phyloP scores from a whole-genome alignment of 257 asterid genomes.

The Fraxinus americana region DNA sequence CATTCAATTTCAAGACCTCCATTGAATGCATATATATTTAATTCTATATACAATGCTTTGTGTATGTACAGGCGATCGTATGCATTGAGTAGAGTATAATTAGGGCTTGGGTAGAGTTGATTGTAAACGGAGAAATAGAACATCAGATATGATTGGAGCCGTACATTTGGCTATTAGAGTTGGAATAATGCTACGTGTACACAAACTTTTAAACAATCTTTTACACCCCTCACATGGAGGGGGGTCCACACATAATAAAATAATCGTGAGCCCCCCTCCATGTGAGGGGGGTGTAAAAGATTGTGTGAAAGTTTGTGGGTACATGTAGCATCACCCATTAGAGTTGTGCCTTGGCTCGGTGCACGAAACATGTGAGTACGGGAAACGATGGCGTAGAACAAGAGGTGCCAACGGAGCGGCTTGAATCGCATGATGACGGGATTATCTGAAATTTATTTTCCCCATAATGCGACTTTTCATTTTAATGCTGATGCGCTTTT shows the following conservation, averaged over 20 bases:
- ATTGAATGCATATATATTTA: constrained; percentile 24
- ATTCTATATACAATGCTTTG: neutral
- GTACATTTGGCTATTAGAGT: neutral
- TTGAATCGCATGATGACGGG: neutral
- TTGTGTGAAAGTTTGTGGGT: no score
- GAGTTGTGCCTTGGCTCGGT: neutral
- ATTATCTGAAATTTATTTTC: no score
- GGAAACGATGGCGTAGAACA: neutral
- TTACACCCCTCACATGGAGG: no score
- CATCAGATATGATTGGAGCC: neutral
- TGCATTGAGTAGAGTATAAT: neutral
- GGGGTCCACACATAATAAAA: no score
- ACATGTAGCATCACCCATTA: no score
- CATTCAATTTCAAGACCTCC: constrained; percentile 40
- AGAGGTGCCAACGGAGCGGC: neutral
- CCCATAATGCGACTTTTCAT: no score
- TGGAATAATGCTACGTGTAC: no score
- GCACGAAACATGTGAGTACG: neutral
- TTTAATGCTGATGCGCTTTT: neutral
- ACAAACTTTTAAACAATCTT: no score
- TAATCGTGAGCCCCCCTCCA: no score
- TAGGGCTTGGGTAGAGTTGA: neutral
- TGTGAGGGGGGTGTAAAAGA: no score
- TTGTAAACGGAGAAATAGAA: neutral
- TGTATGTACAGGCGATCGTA: neutral